phyloP scores from a whole-genome alignment of 2,329 filamentous ascomycete species.

The Monosporascus sp. region DNA sequence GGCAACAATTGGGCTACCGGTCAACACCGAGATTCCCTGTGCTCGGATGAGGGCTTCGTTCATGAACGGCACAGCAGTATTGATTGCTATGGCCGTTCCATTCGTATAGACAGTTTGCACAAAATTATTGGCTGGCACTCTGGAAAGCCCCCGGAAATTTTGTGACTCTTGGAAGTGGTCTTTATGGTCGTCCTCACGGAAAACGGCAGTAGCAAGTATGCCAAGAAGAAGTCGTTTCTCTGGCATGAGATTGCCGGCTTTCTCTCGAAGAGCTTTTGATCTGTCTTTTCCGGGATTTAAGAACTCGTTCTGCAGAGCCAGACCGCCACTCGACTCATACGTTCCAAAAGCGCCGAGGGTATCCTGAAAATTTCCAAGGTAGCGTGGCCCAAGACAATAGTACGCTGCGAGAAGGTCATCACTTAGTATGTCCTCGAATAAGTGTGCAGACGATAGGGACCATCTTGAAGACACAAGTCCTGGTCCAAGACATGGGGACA shows the following conservation, averaged over 20 bases:
- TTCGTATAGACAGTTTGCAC: conserved; percentile 66
- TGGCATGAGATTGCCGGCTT: conserved; percentile 74
- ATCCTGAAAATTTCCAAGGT: conserved; percentile 95
- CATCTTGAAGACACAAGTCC: conserved; percentile 73
- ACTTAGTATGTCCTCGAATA: conserved; percentile 81
- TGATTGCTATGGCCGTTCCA: conserved; percentile 76
- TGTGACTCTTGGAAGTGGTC: conserved; percentile 75
- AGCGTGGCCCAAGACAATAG: conserved; percentile 81
- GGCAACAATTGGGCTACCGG: conserved; percentile 75
- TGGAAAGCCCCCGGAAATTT: conserved; percentile 71
- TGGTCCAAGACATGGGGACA: conserved; percentile 70
- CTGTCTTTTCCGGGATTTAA: conserved; percentile 90
- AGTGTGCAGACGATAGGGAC: conserved; percentile 83
- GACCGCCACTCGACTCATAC: conserved; percentile 83
- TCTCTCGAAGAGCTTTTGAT: conserved; percentile 77
- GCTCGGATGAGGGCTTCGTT: conserved; percentile 81
- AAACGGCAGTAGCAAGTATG: conserved; percentile 72
- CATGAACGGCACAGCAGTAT: conserved; percentile 79
- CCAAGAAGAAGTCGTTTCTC: conserved; percentile 80
- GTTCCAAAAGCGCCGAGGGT: conserved; percentile 94
- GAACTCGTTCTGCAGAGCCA: conserved; percentile 88
- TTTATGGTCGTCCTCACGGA: conserved; percentile 75
- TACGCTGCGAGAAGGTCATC: conserved; percentile 92
- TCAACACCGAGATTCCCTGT: conserved; percentile 76
- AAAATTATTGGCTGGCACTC: conserved; percentile 61